These are phyloP conservation scores for Solanum tacnaense DNA, from an alignment of 257 asterid genomes.

Conservation along the genomic window DNA sequence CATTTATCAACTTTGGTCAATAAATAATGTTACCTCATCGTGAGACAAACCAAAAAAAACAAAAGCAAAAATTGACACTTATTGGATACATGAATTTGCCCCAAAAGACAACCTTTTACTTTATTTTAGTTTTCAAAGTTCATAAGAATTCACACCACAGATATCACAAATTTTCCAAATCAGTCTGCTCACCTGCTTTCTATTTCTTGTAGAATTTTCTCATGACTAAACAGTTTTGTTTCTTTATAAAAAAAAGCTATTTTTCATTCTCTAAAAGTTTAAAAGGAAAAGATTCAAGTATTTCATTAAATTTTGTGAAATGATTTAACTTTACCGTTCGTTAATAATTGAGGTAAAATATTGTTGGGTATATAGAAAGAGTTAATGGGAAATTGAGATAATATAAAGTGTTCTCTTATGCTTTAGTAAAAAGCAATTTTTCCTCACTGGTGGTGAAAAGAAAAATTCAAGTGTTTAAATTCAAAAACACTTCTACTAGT, in stretches of 20 bases:
- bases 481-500: neutral
- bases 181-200: neutral
- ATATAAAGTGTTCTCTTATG: neutral
- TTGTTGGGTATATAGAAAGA: neutral
- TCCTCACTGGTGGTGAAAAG: no score
- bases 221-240: neutral
- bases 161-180: neutral
- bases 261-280: neutral
- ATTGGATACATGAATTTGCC: neutral
- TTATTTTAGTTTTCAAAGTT: neutral
- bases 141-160: neutral
- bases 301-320: neutral
- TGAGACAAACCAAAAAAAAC: neutral
- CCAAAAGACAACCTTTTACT: neutral
- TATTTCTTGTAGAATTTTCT: neutral
- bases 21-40: neutral
- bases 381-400: no score
- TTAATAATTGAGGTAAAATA: neutral
- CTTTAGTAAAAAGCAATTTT: no score
- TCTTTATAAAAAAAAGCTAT: neutral
- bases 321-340: neutral
- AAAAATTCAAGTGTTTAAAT: no score
- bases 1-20: neutral
- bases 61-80: neutral
- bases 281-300: neutral